phyloP scores from a whole-genome alignment of 2,329 filamentous ascomycete species.

The Boeremia lycopersici region DNA sequence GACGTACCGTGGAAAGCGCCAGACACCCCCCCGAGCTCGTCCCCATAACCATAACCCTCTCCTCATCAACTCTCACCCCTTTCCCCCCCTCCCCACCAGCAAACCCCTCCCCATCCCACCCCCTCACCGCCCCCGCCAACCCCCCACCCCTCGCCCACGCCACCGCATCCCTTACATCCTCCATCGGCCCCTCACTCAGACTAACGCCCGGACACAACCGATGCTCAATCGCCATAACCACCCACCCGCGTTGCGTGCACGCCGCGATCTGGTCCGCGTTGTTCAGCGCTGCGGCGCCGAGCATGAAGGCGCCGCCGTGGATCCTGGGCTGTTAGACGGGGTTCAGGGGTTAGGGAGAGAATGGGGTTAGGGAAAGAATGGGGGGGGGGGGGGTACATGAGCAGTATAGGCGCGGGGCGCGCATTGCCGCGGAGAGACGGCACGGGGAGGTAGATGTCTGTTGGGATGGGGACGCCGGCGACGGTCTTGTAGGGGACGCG shows the following conservation, averaged over 20 bases:
- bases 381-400: constrained; percentile 5
- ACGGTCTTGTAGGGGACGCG: constrained; percentile 17
- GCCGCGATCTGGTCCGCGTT: constrained; percentile 23
- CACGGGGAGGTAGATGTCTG: constrained; percentile 17
- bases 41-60: constrained; percentile 20
- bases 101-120: too few relatives aligned
- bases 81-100: too few relatives aligned
- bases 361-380: too few relatives aligned
- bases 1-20: constrained; percentile 15
- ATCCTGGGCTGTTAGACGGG: too few relatives aligned
- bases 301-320: constrained; percentile 25
- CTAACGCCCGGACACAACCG: constrained; percentile 22
- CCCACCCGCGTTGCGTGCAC: constrained; percentile 16
- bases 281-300: constrained; percentile 16
- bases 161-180: constrained; percentile 18
- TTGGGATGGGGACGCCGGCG: constrained; percentile 13
- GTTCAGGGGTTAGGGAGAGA: too few relatives aligned
- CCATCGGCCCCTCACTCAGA: constrained; percentile 20
- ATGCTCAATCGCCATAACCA: constrained; percentile 20
- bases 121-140: too few relatives aligned
- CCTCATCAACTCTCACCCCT: too few relatives aligned
- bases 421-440: background rate
- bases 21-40: constrained; percentile 22
- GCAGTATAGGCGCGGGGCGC: constrained; percentile 3
- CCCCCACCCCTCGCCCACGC: constrained; percentile 16